Percentiles rank a stretch among this genome's conserved stretches.
These are phyloP conservation scores for Bipolaris victoriae DNA, from an alignment of 2,329 filamentous ascomycete genomes.

Conservation along the genomic window DNA sequence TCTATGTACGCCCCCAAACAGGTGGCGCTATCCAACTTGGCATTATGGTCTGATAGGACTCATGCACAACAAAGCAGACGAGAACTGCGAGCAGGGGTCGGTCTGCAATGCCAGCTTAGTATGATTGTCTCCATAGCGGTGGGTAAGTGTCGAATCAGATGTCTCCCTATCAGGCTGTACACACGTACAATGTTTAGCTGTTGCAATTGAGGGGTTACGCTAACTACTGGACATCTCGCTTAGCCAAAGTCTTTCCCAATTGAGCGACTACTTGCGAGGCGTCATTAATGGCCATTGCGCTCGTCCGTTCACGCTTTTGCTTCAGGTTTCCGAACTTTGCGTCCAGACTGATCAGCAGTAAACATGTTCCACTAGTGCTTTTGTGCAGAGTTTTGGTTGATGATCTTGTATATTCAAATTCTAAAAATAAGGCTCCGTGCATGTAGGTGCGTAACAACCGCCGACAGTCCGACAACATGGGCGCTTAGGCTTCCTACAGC, in stretches of 20 bases:
- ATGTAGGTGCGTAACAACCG: too few relatives aligned
- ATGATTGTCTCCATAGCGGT: not conserved
- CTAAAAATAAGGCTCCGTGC: too few relatives aligned
- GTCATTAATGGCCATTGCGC: not conserved
- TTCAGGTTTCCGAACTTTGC: too few relatives aligned
- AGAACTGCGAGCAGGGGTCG: not conserved
- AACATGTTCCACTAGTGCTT: not conserved
- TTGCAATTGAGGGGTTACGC: not conserved
- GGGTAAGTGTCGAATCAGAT: not conserved
- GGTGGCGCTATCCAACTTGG: not conserved
- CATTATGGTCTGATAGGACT: not conserved
- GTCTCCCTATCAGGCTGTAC: not conserved
- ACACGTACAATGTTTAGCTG: not conserved
- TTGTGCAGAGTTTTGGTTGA: not conserved
- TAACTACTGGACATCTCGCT: constrained; percentile 14
- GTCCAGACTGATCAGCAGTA: not conserved
- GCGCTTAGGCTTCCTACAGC: too few relatives aligned
- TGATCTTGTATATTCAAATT: too few relatives aligned
- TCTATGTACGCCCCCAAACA: not conserved
- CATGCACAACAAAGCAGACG: not conserved
- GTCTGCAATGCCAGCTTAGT: not conserved
- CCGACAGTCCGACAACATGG: too few relatives aligned
- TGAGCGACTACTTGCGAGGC: constrained; percentile 24
- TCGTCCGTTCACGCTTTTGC: not conserved
- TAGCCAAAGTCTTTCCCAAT: constrained; percentile 18